A percentile compares a stretch with the other conserved stretches of the same genome.
These are phyloP conservation scores for Lichtheimia hyalospora DNA, from an alignment of 371 early-diverging fungal genomes.

Conservation along the genomic window DNA sequence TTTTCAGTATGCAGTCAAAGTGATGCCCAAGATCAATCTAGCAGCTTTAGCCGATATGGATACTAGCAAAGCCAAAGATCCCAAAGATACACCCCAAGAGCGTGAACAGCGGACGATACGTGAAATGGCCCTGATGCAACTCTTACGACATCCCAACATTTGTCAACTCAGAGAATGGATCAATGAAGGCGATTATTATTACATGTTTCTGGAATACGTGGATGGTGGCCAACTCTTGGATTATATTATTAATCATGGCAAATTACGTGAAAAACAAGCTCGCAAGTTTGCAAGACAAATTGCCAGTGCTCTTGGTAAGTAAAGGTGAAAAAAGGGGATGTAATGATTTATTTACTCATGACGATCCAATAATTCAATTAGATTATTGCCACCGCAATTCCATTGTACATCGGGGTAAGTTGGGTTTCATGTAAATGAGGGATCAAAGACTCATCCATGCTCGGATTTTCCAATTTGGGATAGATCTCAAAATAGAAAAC, in stretches of 20 bases:
- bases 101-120: conserved; percentile 75
- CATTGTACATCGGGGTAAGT: conserved; percentile 66
- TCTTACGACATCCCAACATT: conserved; percentile 80
- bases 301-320: conserved; percentile 66
- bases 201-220: conserved; percentile 85
- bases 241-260: conserved; percentile 69
- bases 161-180: conserved; percentile 73
- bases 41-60: conserved; percentile 7
- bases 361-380: conserved; percentile 4
- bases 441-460: conserved; percentile 42
- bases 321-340: not conserved
- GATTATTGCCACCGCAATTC: conserved; percentile 65
- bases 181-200: conserved; percentile 72
- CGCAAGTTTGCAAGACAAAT: conserved; percentile 77
- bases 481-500: conserved; percentile 94
- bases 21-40: conserved; percentile 46
- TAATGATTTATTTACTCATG: not conserved
- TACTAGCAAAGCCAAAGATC: conserved; percentile 26
- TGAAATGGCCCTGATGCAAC: conserved; percentile 74
- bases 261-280: conserved; percentile 71
- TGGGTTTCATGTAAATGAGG: not conserved
- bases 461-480: conserved; percentile 56
- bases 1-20: conserved; percentile 44
- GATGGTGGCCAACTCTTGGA: conserved; percentile 77
- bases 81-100: conserved; percentile 53